Evolutionary conservation across 2,329 filamentous ascomycete species (phyloP).

Genomic region (Botryotinia calthae): DNA sequence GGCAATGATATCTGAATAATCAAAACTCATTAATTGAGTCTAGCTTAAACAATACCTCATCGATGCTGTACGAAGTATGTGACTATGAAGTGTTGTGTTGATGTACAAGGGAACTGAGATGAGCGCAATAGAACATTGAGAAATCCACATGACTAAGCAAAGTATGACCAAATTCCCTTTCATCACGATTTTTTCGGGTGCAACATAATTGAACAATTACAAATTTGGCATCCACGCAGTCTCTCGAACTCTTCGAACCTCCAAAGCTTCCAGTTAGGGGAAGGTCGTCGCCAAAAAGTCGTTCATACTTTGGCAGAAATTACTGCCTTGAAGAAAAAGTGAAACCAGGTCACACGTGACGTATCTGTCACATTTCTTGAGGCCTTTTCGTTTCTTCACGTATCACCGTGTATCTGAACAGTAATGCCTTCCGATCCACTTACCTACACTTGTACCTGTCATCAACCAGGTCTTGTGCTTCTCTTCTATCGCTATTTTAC

Average conservation of each 20-base stretch:
- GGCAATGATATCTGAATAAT: neutral
- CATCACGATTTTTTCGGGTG: neutral
- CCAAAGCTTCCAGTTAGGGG: fast-evolving
- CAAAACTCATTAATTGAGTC: neutral
- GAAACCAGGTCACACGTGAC: neutral
- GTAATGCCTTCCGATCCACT: slow-evolving; percentile 34
- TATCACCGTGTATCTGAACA: neutral
- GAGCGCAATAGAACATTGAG: neutral
- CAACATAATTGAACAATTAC: neutral
- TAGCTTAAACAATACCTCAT: neutral
- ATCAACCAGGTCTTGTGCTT: slow-evolving; percentile 32
- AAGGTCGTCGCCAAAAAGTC: neutral
- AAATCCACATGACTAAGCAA: neutral
- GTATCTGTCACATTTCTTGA: neutral
- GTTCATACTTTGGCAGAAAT: neutral
- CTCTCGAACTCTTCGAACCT: no score
- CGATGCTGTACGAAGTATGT: neutral
- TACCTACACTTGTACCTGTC: slow-evolving; percentile 37
- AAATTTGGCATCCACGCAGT: neutral
- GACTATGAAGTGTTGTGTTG: neutral
- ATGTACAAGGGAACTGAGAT: neutral
- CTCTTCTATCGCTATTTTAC: slow-evolving; percentile 40
- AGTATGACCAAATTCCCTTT: neutral
- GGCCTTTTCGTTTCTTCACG: neutral
- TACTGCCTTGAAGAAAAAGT: neutral